phyloP scores from a whole-genome alignment of 2,329 filamentous ascomycete genomes.

The Calonectria montana region DNA sequence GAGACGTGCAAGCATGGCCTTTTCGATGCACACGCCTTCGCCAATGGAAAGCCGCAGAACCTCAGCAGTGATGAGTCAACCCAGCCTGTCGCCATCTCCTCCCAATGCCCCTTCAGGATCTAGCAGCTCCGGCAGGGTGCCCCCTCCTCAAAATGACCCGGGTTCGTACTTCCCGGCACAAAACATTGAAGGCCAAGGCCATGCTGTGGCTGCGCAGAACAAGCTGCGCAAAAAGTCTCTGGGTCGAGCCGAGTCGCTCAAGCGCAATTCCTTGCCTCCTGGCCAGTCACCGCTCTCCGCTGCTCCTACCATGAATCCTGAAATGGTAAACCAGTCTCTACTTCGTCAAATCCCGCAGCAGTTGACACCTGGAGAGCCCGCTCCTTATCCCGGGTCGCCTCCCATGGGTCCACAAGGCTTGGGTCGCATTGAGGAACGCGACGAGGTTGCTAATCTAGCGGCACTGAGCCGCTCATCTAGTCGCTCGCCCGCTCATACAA shows the following conservation, averaged over 20 bases:
- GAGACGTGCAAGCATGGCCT: slow-evolving; percentile 41
- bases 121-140: slow-evolving; percentile 27
- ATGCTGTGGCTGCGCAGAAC: slow-evolving; percentile 36
- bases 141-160: slow-evolving; percentile 31
- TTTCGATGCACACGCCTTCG: slow-evolving; percentile 42
- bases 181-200: slow-evolving; percentile 33
- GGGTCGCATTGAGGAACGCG: slow-evolving; percentile 41
- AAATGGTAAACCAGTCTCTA: slow-evolving; percentile 22
- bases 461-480: slow-evolving; percentile 34
- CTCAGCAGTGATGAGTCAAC: slow-evolving; percentile 31
- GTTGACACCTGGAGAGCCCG: neutral
- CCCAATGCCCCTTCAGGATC: slow-evolving; percentile 9
- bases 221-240: slow-evolving; percentile 38
- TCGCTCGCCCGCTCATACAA: slow-evolving; percentile 21
- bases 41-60: slow-evolving; percentile 42
- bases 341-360: slow-evolving; percentile 24
- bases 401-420: slow-evolving; percentile 30
- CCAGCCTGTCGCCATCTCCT: slow-evolving; percentile 22
- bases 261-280: slow-evolving; percentile 35
- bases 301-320: neutral
- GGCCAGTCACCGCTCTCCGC: slow-evolving; percentile 31
- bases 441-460: slow-evolving; percentile 29
- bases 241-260: slow-evolving; percentile 31
- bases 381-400: neutral
- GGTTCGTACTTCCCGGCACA: slow-evolving; percentile 36